Conservation (phyloP, 164 flowering plant species). For the Paratinospora sagittata region DNA sequence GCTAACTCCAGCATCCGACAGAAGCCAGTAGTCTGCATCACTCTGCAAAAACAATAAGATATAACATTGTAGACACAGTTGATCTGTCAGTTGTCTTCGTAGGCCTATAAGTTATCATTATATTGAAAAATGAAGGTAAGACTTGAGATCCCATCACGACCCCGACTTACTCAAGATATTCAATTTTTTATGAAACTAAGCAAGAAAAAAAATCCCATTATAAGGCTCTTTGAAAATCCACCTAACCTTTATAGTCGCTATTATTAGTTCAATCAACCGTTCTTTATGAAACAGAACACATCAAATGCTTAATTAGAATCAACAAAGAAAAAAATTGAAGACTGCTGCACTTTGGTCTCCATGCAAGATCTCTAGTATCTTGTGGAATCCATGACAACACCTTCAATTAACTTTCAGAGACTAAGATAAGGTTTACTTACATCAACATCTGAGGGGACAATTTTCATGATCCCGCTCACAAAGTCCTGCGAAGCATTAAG, state of each 20-base stretch:
- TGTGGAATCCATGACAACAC: not conserved
- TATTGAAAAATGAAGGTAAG: not conserved
- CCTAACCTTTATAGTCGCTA: not conserved
- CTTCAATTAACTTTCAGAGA: not conserved
- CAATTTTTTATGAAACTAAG: not conserved
- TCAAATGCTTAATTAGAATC: not conserved
- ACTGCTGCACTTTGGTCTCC: not conserved
- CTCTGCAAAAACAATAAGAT: constrained; percentile 37
- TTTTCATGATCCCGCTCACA: constrained; percentile 84
- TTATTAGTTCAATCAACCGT: not conserved
- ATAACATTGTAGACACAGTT: not conserved
- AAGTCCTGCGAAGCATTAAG: constrained; percentile 60
- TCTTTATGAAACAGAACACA: not conserved
- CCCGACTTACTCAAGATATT: not conserved
- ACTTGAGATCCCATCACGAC: not conserved
- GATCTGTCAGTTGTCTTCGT: too few species aligned
- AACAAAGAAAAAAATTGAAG: not conserved
- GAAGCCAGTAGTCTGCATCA: constrained; percentile 87
- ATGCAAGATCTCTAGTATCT: not conserved
- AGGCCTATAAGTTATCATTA: not conserved
- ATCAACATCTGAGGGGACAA: constrained; percentile 81
- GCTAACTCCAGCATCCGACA: constrained; percentile 73
- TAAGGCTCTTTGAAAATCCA: not conserved
- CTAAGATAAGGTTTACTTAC: constrained; percentile 37
- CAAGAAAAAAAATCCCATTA: not conserved